phyloP scores from a whole-genome alignment of 345 rosid genomes.

The thale cress (Arabidopsis thaliana) region TAIR10.1 NC_003071.7:11110001-11110500 shows the following conservation, averaged over 20 bases:
- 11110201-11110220: conserved; percentile 39
- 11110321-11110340: conserved; percentile 93
- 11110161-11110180: conserved; percentile 95
- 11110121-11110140: conserved; percentile 93
- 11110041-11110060: conserved; percentile 31
- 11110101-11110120: conserved; percentile 24
- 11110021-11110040: conserved; percentile 91
- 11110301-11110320: conserved; percentile 98
- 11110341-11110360: conserved; percentile 97
- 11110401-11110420: conserved; percentile 99
- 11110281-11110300: conserved; percentile 94
- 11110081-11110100: not conserved
- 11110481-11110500: not conserved
- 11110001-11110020: conserved; percentile 99
- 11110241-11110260: not conserved
- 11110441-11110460: conserved; percentile 76
- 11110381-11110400: conserved; percentile 96
- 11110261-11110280: not conserved
- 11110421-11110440: conserved; percentile 82
- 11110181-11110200: conserved; percentile 82
- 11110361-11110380: conserved; percentile 93
- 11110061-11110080: conserved; percentile 2
- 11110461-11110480: conserved; percentile 76
- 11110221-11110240: not conserved
- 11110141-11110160: conserved; percentile 94